phyloP scores from a whole-genome alignment of 495 filamentous ascomycete genomes.

The Aspergillus bertholletiae region DNA sequence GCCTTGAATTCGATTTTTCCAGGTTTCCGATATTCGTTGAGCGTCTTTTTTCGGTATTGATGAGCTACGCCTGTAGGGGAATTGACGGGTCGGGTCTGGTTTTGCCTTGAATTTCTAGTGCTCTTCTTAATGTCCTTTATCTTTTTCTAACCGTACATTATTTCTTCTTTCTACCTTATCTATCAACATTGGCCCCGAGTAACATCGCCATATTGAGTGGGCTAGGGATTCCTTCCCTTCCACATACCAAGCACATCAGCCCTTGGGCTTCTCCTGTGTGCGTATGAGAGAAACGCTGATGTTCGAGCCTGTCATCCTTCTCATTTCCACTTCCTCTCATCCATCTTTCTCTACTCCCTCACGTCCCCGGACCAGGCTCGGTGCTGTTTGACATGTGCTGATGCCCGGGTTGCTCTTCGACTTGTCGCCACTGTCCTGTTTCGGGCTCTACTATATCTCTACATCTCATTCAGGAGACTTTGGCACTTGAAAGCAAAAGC shows the following conservation, averaged over 20 bases:
- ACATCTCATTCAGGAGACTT: not conserved
- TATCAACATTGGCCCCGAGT: conserved; percentile 11
- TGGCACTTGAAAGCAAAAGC: not conserved
- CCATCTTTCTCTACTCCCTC: conserved; percentile 1
- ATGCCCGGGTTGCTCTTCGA: not conserved
- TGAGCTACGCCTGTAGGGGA: conserved; percentile 21
- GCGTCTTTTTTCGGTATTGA: conserved; percentile 24
- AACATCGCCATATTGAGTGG: conserved; percentile 7
- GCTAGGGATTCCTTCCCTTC: not conserved
- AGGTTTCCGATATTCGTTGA: conserved; percentile 21
- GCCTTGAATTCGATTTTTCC: conserved; percentile 12
- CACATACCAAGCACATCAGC: not conserved
- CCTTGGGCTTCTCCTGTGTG: not conserved
- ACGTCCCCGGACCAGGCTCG: not conserved
- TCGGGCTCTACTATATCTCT: not conserved
- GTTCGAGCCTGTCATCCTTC: conserved; percentile 1
- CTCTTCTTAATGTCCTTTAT: conserved; percentile 18
- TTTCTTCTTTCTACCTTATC: conserved; percentile 14
- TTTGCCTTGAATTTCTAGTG: conserved; percentile 19
- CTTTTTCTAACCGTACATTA: conserved; percentile 16
- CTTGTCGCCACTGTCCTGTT: not conserved
- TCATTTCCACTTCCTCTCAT: conserved; percentile 7
- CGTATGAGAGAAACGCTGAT: not conserved
- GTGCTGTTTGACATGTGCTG: not conserved
- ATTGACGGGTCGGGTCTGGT: conserved; percentile 15